Conservation (phyloP, 305 asterid genomes). For the Vinca major region DNA sequence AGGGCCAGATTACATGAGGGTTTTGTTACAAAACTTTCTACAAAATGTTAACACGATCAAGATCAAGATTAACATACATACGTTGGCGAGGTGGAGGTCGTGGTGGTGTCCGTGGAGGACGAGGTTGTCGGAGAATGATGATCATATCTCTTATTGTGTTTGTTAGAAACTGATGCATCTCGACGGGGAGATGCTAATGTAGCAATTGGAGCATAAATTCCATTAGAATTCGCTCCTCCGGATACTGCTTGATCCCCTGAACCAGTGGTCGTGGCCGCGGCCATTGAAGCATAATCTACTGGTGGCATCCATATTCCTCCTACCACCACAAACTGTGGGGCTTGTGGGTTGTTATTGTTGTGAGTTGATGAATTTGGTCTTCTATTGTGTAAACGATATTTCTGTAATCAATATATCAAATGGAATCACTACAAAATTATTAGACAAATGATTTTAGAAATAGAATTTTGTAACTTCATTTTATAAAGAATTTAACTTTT, state of each 20-base stretch:
- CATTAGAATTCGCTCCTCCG: slow-evolving; percentile 25
- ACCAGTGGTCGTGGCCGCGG: slow-evolving; percentile 30
- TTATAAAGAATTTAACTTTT: no score
- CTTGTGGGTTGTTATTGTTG: slow-evolving; percentile 30
- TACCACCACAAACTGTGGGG: slow-evolving; percentile 72
- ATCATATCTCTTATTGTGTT: slow-evolving; percentile 20
- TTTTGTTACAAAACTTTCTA: slow-evolving; percentile 18
- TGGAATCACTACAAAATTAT: background rate
- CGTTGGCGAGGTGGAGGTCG: slow-evolving; percentile 34
- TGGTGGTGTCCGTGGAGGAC: slow-evolving; percentile 43
- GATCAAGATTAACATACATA: slow-evolving; percentile 23
- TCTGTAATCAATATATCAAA: slow-evolving; percentile 28
- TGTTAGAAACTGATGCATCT: slow-evolving; percentile 22
- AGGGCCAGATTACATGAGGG: slow-evolving; percentile 1
- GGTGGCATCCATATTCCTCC: slow-evolving; percentile 90
- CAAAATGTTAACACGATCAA: slow-evolving; percentile 13
- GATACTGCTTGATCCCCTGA: slow-evolving; percentile 25
- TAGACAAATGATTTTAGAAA: background rate
- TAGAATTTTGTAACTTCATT: no score
- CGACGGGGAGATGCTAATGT: slow-evolving; percentile 32
- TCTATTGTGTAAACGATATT: slow-evolving; percentile 75
- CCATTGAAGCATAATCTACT: slow-evolving; percentile 46
- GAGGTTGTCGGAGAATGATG: slow-evolving; percentile 7
- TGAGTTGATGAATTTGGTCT: slow-evolving; percentile 43
- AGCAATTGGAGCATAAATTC: slow-evolving; percentile 49